phyloP scores from a whole-genome alignment of 1,284 basidiomycete species.

The Cryptococcus hybrid region DNA sequence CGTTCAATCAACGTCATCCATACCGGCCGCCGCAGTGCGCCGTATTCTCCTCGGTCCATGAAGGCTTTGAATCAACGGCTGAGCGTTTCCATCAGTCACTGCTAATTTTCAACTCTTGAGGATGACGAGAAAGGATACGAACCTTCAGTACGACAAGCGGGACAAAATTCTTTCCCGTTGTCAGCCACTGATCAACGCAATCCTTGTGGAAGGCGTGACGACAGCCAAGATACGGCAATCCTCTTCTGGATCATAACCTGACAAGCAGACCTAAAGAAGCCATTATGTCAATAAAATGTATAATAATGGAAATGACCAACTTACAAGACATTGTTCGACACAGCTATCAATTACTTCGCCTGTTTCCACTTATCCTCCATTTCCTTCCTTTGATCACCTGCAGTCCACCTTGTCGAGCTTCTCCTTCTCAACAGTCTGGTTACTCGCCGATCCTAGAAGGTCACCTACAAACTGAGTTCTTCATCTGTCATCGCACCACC shows the following conservation, averaged over 20 bases:
- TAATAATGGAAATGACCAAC: conserved; percentile 28
- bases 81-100: neutral
- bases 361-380: conserved; percentile 58
- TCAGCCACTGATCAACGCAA: conserved; percentile 83
- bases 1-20: too few species aligned
- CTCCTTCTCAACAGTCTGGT: conserved; percentile 71
- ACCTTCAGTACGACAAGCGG: conserved; percentile 62
- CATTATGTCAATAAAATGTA: neutral
- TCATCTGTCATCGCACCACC: conserved; percentile 56
- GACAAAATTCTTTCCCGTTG: conserved; percentile 81
- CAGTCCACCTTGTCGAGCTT: conserved; percentile 79
- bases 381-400: conserved; percentile 62
- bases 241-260: conserved; percentile 72
- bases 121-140: conserved; percentile 10
- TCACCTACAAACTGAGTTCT: conserved; percentile 69
- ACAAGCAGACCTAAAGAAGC: conserved; percentile 66
- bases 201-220: conserved; percentile 78
- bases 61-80: neutral
- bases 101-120: neutral
- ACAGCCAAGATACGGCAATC: conserved; percentile 75
- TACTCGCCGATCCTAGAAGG: conserved; percentile 48
- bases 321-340: conserved; percentile 60
- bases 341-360: conserved; percentile 72
- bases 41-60: neutral
- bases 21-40: too few species aligned